Base-by-base conservation (phyloP, 345 rosid genomes). In the Linum usitatissimum region DNA sequence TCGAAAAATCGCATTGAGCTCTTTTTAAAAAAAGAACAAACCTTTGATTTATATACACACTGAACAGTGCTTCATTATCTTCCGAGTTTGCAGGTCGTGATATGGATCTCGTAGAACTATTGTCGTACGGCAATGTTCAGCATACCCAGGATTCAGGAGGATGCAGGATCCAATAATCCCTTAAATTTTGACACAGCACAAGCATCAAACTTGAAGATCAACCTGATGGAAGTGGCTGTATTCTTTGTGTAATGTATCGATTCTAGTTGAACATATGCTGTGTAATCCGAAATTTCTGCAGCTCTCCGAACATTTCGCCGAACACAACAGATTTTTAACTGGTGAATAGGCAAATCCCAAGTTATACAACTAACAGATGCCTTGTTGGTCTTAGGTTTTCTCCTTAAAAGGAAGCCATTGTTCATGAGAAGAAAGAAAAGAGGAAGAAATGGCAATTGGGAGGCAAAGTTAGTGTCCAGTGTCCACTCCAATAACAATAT, bases 71-170 rank as follows among this genome's bases (percentile, higher is more conserved):
- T 34, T 31, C 18, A 65, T 67, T 60, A 66, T 38, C 48, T 31
- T 54, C 66, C 2, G 28, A 31, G 60, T 62, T 53, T 55, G 48
- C 71, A 88, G 98, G 83, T 42, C 84, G 98, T 3, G 96, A 92
- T 67, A 84, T 92, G 98, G 96, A 89, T 73, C 86, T 92, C 20
- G 73, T 92, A 15, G 98, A 92, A 71, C 78, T 87, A 62, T 80
- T 95, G 45, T 88, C 98, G 55, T 92, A 79, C 67, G 98, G 98
- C 67, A 86, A 85, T 78, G 93, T 89, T 4, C 81, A 74, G 15
- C 91, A 59, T 4, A 78, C 72, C 1, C 75, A 76, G 56, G 90
- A 83, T 62, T 62, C 95, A 0, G 88, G 85, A 20, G 93, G 93
- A 30, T 92, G 98, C 73, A 84, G 88, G 71, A 83, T 92, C 68